Percentiles rank a stretch among this genome's conserved stretches.
Conservation (phyloP, 176 grass and related monocot genomes). For the Paspalum notatum region DNA sequence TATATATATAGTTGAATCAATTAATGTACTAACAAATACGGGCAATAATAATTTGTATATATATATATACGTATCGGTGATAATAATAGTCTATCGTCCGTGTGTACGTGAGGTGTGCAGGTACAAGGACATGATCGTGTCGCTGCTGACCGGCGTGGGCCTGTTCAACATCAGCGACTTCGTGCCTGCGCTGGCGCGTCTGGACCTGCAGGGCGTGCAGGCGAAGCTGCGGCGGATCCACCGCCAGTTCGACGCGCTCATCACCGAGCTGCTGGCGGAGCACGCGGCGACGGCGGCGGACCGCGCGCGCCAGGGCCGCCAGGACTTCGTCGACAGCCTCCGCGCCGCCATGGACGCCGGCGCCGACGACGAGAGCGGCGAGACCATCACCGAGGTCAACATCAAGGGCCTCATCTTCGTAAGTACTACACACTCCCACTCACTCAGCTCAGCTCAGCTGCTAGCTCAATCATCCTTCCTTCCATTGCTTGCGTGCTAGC, state of each 20-base stretch:
- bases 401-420: conserved; percentile 95
- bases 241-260: conserved; percentile 71
- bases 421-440: not conserved
- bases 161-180: conserved; percentile 92
- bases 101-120: not conserved
- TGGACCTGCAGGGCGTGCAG: conserved; percentile 90
- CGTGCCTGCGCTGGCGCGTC: conserved; percentile 68
- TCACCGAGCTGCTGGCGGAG: conserved; percentile 69
- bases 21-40: too few relatives aligned
- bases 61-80: too few relatives aligned
- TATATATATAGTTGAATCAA: too few relatives aligned
- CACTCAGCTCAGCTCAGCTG: too few relatives aligned
- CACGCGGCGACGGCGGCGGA: conserved; percentile 66
- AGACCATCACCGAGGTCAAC: conserved; percentile 78
- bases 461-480: too few relatives aligned
- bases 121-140: conserved; percentile 90
- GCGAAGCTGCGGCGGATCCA: conserved; percentile 67
- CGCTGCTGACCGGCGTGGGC: conserved; percentile 70
- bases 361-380: conserved; percentile 55
- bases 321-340: conserved; percentile 78
- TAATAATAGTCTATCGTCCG: too few relatives aligned
- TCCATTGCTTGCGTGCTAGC: not conserved
- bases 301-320: conserved; percentile 51
- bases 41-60: too few relatives aligned
- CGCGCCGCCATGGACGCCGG: conserved; percentile 43